phyloP scores from a whole-genome alignment of 2,329 filamentous ascomycete genomes.

The Xylariaceae sp. region DNA sequence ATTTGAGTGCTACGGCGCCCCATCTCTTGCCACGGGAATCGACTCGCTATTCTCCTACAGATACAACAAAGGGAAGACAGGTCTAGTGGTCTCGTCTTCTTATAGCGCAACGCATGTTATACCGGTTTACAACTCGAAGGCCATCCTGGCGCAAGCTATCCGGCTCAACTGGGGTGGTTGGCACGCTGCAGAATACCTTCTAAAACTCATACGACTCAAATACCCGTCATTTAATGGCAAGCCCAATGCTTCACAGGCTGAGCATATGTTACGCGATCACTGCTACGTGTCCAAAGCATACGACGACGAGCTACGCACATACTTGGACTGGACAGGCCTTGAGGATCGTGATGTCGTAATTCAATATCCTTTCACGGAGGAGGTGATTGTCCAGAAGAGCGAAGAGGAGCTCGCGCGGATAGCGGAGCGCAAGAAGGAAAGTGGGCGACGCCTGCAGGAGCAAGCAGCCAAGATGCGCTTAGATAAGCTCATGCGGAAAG shows the following conservation, averaged over 20 bases:
- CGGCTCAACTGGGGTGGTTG: constrained; percentile 92
- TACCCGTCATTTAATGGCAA: constrained; percentile 87
- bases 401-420: constrained; percentile 88
- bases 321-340: constrained; percentile 85
- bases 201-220: constrained; percentile 84
- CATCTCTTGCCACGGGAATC: constrained; percentile 87
- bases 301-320: constrained; percentile 67
- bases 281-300: constrained; percentile 86
- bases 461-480: constrained; percentile 96
- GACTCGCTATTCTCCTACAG: constrained; percentile 95
- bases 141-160: constrained; percentile 77
- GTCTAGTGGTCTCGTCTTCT: constrained; percentile 84
- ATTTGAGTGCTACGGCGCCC: constrained; percentile 91
- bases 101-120: constrained; percentile 94
- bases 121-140: constrained; percentile 81
- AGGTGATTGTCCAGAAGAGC: constrained; percentile 83
- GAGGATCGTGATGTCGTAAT: constrained; percentile 86
- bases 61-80: constrained; percentile 82
- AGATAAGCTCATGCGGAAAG: constrained; percentile 91
- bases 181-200: constrained; percentile 83
- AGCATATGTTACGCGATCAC: constrained; percentile 80
- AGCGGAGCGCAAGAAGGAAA: constrained; percentile 92
- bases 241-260: constrained; percentile 78
- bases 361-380: constrained; percentile 91
- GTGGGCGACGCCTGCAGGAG: constrained; percentile 82